Percentiles rank a stretch among this genome's conserved stretches.
Conservation (phyloP, 768 basidiomycete species). For the Panaeolus papilionaceus region DNA sequence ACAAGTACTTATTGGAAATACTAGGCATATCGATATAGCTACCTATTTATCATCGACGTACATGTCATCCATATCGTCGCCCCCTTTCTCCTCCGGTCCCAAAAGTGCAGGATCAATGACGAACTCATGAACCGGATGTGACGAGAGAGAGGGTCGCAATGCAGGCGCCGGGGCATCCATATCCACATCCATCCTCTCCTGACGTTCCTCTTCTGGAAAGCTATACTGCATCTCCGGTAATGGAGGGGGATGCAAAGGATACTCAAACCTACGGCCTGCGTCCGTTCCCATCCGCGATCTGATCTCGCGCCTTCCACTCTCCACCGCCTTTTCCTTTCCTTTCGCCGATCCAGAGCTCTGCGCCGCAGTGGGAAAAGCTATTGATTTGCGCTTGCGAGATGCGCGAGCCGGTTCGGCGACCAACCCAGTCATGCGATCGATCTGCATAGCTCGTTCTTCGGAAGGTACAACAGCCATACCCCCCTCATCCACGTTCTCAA, state of each 20-base stretch:
- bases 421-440: not conserved
- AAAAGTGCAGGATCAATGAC: slow-evolving; percentile 7
- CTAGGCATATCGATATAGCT: not conserved
- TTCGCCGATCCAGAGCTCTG: not conserved
- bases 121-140: not conserved
- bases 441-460: slow-evolving; percentile 9
- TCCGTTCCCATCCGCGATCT: not conserved
- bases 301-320: not conserved
- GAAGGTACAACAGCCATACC: slow-evolving; percentile 8
- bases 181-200: slow-evolving; percentile 3
- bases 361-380: not conserved
- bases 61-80: slow-evolving; percentile 11
- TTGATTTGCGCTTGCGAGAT: not conserved
- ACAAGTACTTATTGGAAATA: not conserved
- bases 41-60: slow-evolving; percentile 1
- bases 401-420: not conserved
- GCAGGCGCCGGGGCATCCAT: not conserved
- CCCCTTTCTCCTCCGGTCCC: not conserved
- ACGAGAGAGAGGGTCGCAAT: not conserved
- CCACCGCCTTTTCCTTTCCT: not conserved
- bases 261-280: not conserved
- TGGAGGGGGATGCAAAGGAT: not conserved
- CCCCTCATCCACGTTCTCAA: not conserved
- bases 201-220: slow-evolving; percentile 6
- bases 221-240: slow-evolving; percentile 8